Evolutionary conservation across 495 filamentous ascomycete genomes (phyloP), one percentile per base, ranked within the genome.

Genomic region (Hypoxylon cercidicola): DNA sequence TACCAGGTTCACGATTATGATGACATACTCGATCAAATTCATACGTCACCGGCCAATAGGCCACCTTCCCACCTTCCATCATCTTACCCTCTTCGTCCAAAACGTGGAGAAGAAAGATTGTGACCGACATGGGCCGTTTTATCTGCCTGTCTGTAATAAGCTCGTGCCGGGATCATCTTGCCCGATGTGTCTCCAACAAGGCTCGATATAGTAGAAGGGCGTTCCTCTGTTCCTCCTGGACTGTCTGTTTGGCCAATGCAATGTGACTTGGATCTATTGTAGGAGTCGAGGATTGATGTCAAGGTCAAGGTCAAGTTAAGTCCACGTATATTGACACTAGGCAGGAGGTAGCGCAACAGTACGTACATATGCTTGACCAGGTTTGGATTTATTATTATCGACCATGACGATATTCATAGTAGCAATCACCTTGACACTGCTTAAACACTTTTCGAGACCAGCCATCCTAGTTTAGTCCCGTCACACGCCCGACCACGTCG

Each of bases 11-110:
- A 21, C 45, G 25, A 53, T 43, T 44, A 68, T 68, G 65, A 68
- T 68, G 65, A 64, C 35, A 68, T 68, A 45, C 34, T 44, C 41
- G 44, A 61, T 58, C 55, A 57, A 25, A 40, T 25, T n/a, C 25
- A 49, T 68, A 68, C 65, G 65, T 68, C 65, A 68, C 50, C 25
- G 49, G 28, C 49, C 45, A 49, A 55, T n/a, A 44, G 12, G 34
- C 49, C 55, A 50, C 47, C 54, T 59, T 34, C 39, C 39, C 8
- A 50, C 47, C 54, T 59, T 34, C 39, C 39, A 10, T 41, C 39
- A 20, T 59, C 49, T 60, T 21, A 18, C 30, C 28, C 32, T 43
- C 32, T 35, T 65, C 32, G 15, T 37, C 32, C 4, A 15, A 10
- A 43, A 43, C 40, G 40, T 43, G 40, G 40, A 43, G 40, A 19